Conservation (phyloP, 2,329 filamentous ascomycete species). For the Colletotrichum caudatum region DNA sequence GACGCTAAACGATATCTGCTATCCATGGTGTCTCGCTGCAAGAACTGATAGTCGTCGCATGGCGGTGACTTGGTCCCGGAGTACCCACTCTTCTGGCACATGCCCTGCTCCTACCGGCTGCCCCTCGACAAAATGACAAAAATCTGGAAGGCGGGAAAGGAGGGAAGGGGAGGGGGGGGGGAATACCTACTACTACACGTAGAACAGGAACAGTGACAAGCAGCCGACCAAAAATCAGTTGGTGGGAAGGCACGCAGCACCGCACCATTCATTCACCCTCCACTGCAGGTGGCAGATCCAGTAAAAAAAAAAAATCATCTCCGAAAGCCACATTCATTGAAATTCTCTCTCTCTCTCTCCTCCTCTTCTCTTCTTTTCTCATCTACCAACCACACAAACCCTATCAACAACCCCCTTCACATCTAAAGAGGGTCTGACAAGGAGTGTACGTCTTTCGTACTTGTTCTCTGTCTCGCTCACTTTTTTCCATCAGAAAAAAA, state of each 20-base stretch:
- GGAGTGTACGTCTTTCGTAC: conserved; percentile 71
- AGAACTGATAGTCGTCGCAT: conserved; percentile 13
- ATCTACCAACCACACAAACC: conserved; percentile 62
- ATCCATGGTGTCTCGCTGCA: not conserved
- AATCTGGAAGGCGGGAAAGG: conserved; percentile 33
- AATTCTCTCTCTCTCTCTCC: conserved; percentile 52
- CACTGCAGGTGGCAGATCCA: conserved; percentile 37
- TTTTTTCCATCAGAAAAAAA: conserved; percentile 65
- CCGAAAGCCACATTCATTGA: conserved; percentile 45
- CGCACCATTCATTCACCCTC: conserved; percentile 13
- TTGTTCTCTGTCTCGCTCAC: conserved; percentile 70
- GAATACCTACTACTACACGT: not conserved
- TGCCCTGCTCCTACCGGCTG: conserved; percentile 27
- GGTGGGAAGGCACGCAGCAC: conserved; percentile 23
- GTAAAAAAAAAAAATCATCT: conserved; percentile 42
- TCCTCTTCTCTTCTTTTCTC: conserved; percentile 52
- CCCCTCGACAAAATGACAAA: conserved; percentile 22
- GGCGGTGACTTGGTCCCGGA: conserved; percentile 7
- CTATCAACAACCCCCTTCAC: conserved; percentile 60
- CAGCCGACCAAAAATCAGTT: conserved; percentile 6
- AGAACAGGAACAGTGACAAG: conserved; percentile 6
- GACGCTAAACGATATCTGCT: conserved; percentile 7
- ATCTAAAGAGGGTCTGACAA: conserved; percentile 63
- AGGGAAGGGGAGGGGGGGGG: not conserved
- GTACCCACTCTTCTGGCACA: conserved; percentile 30